phyloP scores from a whole-genome alignment of 2,329 filamentous ascomycete species.

The Ilyonectria mors-panacis region DNA sequence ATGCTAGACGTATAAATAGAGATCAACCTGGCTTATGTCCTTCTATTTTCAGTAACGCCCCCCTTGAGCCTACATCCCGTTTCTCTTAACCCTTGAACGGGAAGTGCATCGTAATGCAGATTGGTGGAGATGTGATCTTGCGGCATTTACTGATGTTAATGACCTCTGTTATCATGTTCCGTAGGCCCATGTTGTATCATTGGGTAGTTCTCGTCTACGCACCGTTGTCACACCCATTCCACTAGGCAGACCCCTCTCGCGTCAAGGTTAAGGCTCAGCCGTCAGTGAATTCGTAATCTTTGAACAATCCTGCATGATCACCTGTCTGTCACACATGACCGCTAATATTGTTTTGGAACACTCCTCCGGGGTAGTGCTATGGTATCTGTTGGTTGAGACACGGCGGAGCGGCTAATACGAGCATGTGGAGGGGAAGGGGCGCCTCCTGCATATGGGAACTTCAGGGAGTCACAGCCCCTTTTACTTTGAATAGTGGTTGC shows the following conservation, averaged over 20 bases:
- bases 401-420: constrained; percentile 4
- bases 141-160: constrained; percentile 1
- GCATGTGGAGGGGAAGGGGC: not conserved
- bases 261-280: too few species aligned
- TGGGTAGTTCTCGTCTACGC: too few species aligned
- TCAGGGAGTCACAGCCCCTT: not conserved
- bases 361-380: not conserved
- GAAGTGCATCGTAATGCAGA: constrained; percentile 1
- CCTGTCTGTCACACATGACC: too few species aligned
- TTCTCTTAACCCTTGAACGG: too few species aligned
- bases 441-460: not conserved
- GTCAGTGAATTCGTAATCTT: too few species aligned
- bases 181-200: too few species aligned
- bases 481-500: too few species aligned
- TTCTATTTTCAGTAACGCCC: constrained; percentile 3
- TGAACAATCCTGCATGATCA: too few species aligned
- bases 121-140: constrained; percentile 4
- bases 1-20: constrained; percentile 9
- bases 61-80: too few species aligned
- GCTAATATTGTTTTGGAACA: not conserved
- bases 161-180: too few species aligned
- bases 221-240: too few species aligned
- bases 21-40: constrained; percentile 3
- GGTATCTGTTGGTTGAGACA: constrained; percentile 1
- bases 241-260: too few species aligned